Conservation (phyloP, 768 basidiomycete genomes). For the Suillus discolor region DNA sequence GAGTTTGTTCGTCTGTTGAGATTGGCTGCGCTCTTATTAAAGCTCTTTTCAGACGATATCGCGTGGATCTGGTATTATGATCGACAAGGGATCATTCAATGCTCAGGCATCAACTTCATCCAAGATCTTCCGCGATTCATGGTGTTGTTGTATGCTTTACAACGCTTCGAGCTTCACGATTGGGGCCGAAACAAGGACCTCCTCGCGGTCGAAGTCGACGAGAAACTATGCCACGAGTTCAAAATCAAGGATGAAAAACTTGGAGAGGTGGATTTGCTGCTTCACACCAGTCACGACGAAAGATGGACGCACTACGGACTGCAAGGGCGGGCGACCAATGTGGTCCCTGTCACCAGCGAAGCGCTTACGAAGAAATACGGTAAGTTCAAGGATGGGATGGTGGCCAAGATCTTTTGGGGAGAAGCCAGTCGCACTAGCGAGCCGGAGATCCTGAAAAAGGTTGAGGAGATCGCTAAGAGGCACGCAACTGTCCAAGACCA, state of each 20-base stretch:
- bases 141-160: conserved; percentile 4
- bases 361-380: no score
- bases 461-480: neutral
- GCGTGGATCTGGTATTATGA: conserved; percentile 1
- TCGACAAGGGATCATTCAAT: conserved; percentile 5
- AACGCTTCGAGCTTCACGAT: neutral
- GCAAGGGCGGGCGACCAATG: neutral
- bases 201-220: neutral
- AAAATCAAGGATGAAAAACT: neutral
- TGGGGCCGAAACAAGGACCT: conserved; percentile 1
- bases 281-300: neutral
- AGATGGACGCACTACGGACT: conserved; percentile 1
- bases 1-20: neutral
- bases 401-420: no score
- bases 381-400: no score
- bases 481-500: neutral
- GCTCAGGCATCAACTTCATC: conserved; percentile 2
- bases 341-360: neutral
- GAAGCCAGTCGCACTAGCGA: neutral
- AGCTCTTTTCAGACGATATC: neutral
- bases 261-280: neutral
- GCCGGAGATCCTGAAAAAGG: neutral
- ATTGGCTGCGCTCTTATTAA: neutral
- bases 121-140: conserved; percentile 10
- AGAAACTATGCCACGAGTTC: neutral